Percentiles rank a stretch among this genome's conserved stretches.
Evolutionary conservation across 140 eudicot species (phyloP).

Genomic region (Stevia rebaudiana): DNA sequence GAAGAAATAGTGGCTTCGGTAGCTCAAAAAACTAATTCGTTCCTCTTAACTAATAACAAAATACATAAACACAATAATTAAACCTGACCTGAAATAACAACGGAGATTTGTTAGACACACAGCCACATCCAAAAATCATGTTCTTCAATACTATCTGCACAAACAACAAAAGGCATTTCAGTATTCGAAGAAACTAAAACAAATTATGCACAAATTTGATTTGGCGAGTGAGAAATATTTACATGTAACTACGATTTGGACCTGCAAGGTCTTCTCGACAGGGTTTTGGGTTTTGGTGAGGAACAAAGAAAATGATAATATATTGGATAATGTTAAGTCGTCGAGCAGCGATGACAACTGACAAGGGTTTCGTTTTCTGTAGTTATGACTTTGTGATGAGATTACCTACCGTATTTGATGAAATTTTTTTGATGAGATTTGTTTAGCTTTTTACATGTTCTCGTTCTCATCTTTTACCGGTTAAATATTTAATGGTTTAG

Average conservation of each 20-base stretch:
- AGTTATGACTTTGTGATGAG: too few species aligned
- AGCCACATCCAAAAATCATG: constrained; percentile 39
- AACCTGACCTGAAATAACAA: constrained; percentile 30
- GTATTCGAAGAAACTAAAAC: not conserved
- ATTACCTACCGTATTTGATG: too few species aligned
- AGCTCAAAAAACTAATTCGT: not conserved
- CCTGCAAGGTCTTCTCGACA: constrained; percentile 2
- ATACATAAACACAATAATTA: not conserved
- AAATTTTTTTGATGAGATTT: too few species aligned
- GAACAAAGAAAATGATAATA: too few species aligned
- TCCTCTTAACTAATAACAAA: not conserved
- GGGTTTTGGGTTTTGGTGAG: constrained; percentile 26
- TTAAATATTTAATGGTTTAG: too few species aligned
- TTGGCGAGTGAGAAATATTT: constrained; percentile 10
- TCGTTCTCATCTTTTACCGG: too few species aligned
- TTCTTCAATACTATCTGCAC: constrained; percentile 19
- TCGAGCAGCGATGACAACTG: too few species aligned
- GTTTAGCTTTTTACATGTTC: too few species aligned
- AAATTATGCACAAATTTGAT: constrained; percentile 2
- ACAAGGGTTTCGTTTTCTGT: too few species aligned
- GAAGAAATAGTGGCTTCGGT: not conserved
- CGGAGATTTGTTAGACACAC: constrained; percentile 27
- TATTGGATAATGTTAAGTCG: too few species aligned
- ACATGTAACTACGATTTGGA: constrained; percentile 5
- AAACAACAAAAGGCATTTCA: constrained; percentile 4